phyloP scores from a whole-genome alignment of 169 alveolate species.

The Gregarina niphandrodes region DNA sequence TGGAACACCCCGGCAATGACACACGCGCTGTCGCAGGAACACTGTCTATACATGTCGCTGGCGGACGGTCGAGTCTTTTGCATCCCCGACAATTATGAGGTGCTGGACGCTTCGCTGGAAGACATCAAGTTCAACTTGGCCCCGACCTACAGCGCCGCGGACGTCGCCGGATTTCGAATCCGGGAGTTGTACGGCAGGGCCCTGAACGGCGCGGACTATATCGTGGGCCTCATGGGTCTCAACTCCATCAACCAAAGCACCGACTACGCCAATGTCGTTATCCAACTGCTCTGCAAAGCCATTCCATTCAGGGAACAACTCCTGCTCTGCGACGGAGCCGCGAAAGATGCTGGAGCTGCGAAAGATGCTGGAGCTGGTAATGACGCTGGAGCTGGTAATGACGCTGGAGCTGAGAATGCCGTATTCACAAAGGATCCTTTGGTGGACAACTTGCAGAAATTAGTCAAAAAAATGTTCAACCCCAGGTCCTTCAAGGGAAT shows the following conservation, averaged over 20 bases:
- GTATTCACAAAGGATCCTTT: no score
- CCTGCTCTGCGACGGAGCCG: slow-evolving; percentile 8
- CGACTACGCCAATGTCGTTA: slow-evolving; percentile 76
- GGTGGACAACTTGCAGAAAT: slow-evolving; percentile 59
- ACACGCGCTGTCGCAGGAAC: slow-evolving; percentile 1
- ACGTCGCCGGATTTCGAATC: slow-evolving; percentile 27
- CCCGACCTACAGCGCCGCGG: slow-evolving; percentile 41
- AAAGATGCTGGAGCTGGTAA: slow-evolving; percentile 20
- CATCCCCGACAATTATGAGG: slow-evolving; percentile 85
- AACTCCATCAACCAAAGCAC: slow-evolving; percentile 75
- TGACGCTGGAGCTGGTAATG: slow-evolving; percentile 17
- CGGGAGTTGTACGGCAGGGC: slow-evolving; percentile 55
- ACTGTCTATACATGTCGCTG: background rate
- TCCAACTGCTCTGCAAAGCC: slow-evolving; percentile 41
- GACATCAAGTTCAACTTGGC: slow-evolving; percentile 52
- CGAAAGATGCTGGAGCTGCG: slow-evolving; percentile 17
- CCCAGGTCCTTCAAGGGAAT: slow-evolving; percentile 84
- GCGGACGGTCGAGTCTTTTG: slow-evolving; percentile 36
- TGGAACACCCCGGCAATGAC: slow-evolving; percentile 11
- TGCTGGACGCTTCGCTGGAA: slow-evolving; percentile 72
- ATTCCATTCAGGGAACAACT: slow-evolving; percentile 22
- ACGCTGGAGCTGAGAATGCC: no score
- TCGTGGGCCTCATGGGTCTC: slow-evolving; percentile 80
- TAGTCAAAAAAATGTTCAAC: slow-evolving; percentile 79
- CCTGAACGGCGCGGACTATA: slow-evolving; percentile 72